These are phyloP conservation scores for Irpex lacteus DNA, from an alignment of 1,284 basidiomycete genomes.

Conservation along the genomic window DNA sequence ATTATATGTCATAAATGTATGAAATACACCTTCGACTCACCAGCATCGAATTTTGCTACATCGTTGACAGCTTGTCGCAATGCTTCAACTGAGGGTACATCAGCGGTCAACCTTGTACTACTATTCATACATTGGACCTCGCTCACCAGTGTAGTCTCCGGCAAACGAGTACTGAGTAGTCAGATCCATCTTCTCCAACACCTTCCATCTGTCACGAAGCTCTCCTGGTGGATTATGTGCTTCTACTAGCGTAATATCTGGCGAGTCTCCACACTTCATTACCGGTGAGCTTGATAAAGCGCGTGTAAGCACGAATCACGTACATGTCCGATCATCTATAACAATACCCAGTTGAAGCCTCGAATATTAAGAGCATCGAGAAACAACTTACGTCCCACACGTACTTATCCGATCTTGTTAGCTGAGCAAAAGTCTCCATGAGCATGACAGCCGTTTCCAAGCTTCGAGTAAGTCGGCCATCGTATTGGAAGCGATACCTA, in stretches of 20 bases:
- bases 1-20: neutral
- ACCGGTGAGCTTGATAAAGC: conserved; percentile 2
- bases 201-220: conserved; percentile 58
- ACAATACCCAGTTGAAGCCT: neutral
- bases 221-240: conserved; percentile 45
- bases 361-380: neutral
- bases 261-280: conserved; percentile 57
- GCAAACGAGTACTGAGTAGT: conserved; percentile 66
- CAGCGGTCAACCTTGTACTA: too few relatives aligned
- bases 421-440: conserved; percentile 64
- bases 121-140: neutral
- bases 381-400: conserved; percentile 60
- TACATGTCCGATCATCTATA: conserved; percentile 63
- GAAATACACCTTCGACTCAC: conserved; percentile 25
- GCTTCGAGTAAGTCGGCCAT: conserved; percentile 58
- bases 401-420: conserved; percentile 65
- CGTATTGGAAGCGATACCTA: conserved; percentile 71
- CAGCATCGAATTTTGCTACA: conserved; percentile 60
- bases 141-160: conserved; percentile 59
- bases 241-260: conserved; percentile 52
- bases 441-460: conserved; percentile 69
- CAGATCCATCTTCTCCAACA: conserved; percentile 66
- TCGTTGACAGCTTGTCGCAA: conserved; percentile 59
- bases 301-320: conserved; percentile 21
- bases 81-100: conserved; percentile 47